Evolutionary conservation across 2,329 filamentous ascomycete genomes (phyloP), one percentile per base, ranked within the genome.

Genomic region (Talaromyces sp.): DNA sequence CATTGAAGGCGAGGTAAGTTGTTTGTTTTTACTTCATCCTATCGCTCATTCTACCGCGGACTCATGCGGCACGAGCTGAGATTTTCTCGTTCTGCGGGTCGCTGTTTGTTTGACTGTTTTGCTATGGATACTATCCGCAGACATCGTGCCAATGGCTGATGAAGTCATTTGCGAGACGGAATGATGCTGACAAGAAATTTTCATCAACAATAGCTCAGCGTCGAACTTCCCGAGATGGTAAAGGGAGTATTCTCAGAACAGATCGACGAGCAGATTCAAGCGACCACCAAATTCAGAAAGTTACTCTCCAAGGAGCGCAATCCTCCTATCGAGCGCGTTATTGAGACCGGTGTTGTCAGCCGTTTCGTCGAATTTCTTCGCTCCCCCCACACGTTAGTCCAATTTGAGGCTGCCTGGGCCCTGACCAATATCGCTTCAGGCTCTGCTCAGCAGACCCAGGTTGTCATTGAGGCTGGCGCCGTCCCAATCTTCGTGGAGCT

Each of bases 391-490:
- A 98, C 95, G 37, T 86, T 99, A 56, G 95, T 99, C 62, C 95
- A 99, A 80, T 99, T 99, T 76, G 95, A 99, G 84, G 95, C 95
- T 72, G 95, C 95, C 48, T 99, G 95, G 95, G 95, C 95, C 67
- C 83, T 99, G 75, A 99, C 95, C 83, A 99, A 99, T 83, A 99
- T 99, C 79, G 95, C 95, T 66, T 98, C 93, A 57, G 95, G 95
- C 66, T 98, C 93, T 64, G 95, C 95, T 65, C 90, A 92, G 70
- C 95, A 99, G 82, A 99, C 95, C 66, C 95, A 99, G 80, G 95
- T 98, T 60, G 95, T 99, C 69, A 99, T 99, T 72, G 93, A 98
- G 80, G 93, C 95, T 66, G 95, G 95, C 70, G 95, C 95, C 67
- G 95, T 99, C 46, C 95, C 95, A 63, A 99, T 99, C 77, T 99